These are phyloP conservation scores for Fusarium liriodendri DNA, from an alignment of 2,329 filamentous ascomycete species.

Conservation along the genomic window DNA sequence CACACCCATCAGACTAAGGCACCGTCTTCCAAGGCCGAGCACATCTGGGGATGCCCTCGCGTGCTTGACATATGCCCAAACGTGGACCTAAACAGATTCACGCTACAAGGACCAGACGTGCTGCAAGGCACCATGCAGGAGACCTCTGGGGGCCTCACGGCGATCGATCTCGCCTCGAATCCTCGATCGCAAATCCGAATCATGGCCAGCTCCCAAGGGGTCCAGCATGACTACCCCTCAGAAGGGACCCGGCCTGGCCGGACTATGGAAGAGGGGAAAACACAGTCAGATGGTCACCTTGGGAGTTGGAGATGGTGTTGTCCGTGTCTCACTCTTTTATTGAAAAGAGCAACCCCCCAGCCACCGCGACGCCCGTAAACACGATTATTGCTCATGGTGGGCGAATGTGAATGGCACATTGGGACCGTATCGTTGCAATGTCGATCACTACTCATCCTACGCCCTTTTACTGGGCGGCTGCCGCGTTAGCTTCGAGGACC, in stretches of 20 bases:
- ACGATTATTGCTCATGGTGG: not conserved
- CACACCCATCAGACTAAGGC: constrained; percentile 13
- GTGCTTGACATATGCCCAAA: constrained; percentile 35
- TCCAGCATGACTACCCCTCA: constrained; percentile 43
- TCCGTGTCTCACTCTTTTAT: constrained; percentile 43
- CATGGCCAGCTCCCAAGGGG: constrained; percentile 34
- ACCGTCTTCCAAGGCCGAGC: not conserved
- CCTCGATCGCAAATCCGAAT: constrained; percentile 45
- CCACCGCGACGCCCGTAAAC: constrained; percentile 23
- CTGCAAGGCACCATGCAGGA: constrained; percentile 45
- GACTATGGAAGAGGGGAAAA: constrained; percentile 29
- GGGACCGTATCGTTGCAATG: not conserved
- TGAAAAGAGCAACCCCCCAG: constrained; percentile 7
- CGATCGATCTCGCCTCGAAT: constrained; percentile 45
- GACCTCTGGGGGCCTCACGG: constrained; percentile 24
- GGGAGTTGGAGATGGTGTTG: constrained; percentile 41
- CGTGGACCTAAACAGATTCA: constrained; percentile 29
- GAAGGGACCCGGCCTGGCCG: constrained; percentile 26
- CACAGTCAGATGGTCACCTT: constrained; percentile 46
- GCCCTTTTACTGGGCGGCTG: constrained; percentile 34
- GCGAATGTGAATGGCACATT: not conserved
- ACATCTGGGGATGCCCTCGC: constrained; percentile 17
- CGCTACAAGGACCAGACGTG: constrained; percentile 12
- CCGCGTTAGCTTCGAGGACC: constrained; percentile 32
- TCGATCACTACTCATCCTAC: constrained; percentile 17